A percentile compares a stretch with the other conserved stretches of the same genome.
Evolutionary conservation across 257 asterid genomes (phyloP).

Genomic region (Solanum acaule): DNA sequence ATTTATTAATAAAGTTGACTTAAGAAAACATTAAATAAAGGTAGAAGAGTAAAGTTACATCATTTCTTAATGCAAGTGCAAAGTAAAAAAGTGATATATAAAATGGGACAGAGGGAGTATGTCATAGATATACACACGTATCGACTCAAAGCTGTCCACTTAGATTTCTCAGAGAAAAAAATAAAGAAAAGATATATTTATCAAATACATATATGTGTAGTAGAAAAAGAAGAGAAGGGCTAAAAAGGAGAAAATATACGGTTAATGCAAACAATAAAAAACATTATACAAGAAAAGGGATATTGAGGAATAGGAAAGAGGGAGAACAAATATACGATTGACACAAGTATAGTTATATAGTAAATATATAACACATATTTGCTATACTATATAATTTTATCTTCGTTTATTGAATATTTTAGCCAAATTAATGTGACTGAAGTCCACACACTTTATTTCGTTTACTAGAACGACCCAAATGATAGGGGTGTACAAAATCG

Average conservation of each 20-base stretch:
- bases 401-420: neutral
- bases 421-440: neutral
- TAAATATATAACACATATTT: too few relatives aligned
- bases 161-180: neutral
- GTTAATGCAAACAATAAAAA: too few relatives aligned
- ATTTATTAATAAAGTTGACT: too few relatives aligned
- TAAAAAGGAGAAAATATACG: neutral
- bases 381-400: too few relatives aligned
- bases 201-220: neutral
- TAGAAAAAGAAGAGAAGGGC: too few relatives aligned
- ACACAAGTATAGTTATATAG: neutral
- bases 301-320: neutral
- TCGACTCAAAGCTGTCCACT: neutral
- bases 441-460: neutral
- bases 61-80: too few relatives aligned
- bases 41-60: too few relatives aligned
- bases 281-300: neutral
- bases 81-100: too few relatives aligned
- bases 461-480: neutral
- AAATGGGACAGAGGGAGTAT: too few relatives aligned
- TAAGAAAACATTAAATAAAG: too few relatives aligned
- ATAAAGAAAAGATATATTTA: neutral
- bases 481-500: too few relatives aligned
- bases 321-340: neutral
- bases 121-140: too few relatives aligned